These are phyloP conservation scores for Cutaneotrichosporon sp. DNA, from an alignment of 1,284 basidiomycete species.

Conservation along the genomic window DNA sequence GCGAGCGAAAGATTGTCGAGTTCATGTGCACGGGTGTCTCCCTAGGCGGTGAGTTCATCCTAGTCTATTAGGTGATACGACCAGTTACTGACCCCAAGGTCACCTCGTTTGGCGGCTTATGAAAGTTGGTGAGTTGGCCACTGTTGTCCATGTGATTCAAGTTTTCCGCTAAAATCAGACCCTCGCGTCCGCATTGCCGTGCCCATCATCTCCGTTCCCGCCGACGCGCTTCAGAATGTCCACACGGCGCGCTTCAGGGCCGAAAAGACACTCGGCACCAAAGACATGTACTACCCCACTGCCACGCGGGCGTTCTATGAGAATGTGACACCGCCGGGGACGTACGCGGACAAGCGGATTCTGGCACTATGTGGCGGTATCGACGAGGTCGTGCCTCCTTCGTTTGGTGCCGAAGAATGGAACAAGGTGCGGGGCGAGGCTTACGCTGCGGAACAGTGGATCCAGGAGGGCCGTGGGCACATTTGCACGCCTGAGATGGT, in stretches of 20 bases:
- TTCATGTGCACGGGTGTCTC: constrained; percentile 59
- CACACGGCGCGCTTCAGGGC: constrained; percentile 8
- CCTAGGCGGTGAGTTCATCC: constrained; percentile 51
- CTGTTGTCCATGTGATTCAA: no score
- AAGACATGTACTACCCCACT: constrained; percentile 12
- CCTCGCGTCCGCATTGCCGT: constrained; percentile 11
- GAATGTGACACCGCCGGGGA: neutral
- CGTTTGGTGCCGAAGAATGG: constrained; percentile 4
- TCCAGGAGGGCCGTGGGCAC: constrained; percentile 10
- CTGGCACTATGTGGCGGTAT: constrained; percentile 58
- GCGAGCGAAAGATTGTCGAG: constrained; percentile 59
- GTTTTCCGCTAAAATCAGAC: constrained; percentile 4
- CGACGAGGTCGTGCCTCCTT: constrained; percentile 43
- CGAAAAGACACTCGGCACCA: constrained; percentile 7
- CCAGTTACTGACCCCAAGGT: constrained; percentile 4
- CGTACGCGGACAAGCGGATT: constrained; percentile 63
- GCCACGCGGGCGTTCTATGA: constrained; percentile 10
- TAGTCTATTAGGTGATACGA: no score
- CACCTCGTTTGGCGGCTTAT: constrained; percentile 18
- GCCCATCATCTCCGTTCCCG: constrained; percentile 14
- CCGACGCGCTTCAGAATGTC: constrained; percentile 9
- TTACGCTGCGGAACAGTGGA: constrained; percentile 3
- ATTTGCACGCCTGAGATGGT: constrained; percentile 44
- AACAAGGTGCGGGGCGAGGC: neutral
- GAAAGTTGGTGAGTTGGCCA: constrained; percentile 4